Evolutionary conservation across 108 stramenopile genomes (phyloP).

Genomic region (Cyclotella atomus): DNA sequence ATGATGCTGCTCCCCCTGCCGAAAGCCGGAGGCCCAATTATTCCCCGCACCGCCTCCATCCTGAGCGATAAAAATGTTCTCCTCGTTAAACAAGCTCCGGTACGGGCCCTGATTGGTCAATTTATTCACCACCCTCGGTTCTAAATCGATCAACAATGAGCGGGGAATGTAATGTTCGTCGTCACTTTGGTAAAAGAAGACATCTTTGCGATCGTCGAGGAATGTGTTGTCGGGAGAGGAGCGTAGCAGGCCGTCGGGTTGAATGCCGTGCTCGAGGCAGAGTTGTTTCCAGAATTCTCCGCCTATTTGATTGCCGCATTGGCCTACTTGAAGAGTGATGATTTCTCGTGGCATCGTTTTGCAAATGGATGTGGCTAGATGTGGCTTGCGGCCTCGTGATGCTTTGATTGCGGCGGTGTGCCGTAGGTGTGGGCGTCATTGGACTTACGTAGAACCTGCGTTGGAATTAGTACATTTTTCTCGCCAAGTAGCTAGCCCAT

Average conservation of each 20-base stretch:
- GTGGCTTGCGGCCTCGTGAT: not conserved
- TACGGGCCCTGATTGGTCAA: constrained; percentile 74
- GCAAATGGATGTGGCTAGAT: constrained; percentile 37
- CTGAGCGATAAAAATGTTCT: constrained; percentile 94
- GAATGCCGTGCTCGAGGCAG: constrained; percentile 97
- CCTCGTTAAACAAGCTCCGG: constrained; percentile 94
- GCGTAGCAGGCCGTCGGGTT: constrained; percentile 90
- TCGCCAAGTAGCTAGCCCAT: too few relatives aligned
- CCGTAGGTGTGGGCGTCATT: too few relatives aligned
- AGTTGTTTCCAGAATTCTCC: constrained; percentile 99
- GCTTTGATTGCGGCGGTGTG: not conserved
- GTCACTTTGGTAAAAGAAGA: constrained; percentile 98
- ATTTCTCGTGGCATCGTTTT: constrained; percentile 99
- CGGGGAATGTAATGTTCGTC: constrained; percentile 87
- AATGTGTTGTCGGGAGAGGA: not conserved
- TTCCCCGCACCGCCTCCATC: constrained; percentile 99
- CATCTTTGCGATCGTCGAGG: constrained; percentile 94
- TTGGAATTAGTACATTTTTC: too few relatives aligned
- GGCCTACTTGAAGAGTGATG: constrained; percentile 98
- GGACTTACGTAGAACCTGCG: too few relatives aligned
- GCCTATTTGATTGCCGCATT: constrained; percentile 99
- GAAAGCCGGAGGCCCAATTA: constrained; percentile 96
- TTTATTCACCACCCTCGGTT: constrained; percentile 97
- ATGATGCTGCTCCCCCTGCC: constrained; percentile 92
- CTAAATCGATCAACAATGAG: constrained; percentile 95